A percentile compares a stretch with the other conserved stretches of the same genome.
Conservation (phyloP, 306 rosid species). For the Dalbergia oliveri region DNA sequence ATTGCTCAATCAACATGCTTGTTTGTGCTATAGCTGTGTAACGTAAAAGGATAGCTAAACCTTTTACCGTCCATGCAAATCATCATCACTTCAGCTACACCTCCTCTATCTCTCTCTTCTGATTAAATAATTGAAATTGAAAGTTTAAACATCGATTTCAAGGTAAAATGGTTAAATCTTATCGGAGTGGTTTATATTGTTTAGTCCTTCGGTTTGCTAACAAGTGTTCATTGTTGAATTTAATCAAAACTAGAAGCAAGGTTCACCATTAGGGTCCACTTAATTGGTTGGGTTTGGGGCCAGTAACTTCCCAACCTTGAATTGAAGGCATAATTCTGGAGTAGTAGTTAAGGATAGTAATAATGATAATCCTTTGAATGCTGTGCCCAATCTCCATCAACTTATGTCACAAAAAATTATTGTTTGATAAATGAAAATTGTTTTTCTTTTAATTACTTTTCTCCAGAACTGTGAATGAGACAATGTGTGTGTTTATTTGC, state of each 20-base stretch:
- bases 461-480: constrained; percentile 19
- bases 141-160: constrained; percentile 29
- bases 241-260: constrained; percentile 46
- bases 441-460: background rate
- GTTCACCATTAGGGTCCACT: constrained; percentile 48
- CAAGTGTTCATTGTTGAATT: background rate
- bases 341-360: constrained; percentile 45
- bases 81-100: constrained; percentile 56
- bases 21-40: constrained; percentile 63
- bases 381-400: constrained; percentile 13
- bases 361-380: background rate
- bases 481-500: too few relatives aligned
- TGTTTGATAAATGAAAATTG: background rate
- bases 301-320: constrained; percentile 40
- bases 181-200: background rate
- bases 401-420: background rate
- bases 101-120: constrained; percentile 11
- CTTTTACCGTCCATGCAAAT: constrained; percentile 51
- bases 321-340: constrained; percentile 46
- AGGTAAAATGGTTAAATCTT: constrained; percentile 19
- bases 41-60: constrained; percentile 48
- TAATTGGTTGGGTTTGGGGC: constrained; percentile 20
- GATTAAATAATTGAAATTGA: constrained; percentile 39
- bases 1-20: constrained; percentile 61
- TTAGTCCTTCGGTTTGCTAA: constrained; percentile 4